These are phyloP conservation scores for Pinus taeda DNA, from an alignment of 75 land plant genomes.

Conservation along the genomic window DNA sequence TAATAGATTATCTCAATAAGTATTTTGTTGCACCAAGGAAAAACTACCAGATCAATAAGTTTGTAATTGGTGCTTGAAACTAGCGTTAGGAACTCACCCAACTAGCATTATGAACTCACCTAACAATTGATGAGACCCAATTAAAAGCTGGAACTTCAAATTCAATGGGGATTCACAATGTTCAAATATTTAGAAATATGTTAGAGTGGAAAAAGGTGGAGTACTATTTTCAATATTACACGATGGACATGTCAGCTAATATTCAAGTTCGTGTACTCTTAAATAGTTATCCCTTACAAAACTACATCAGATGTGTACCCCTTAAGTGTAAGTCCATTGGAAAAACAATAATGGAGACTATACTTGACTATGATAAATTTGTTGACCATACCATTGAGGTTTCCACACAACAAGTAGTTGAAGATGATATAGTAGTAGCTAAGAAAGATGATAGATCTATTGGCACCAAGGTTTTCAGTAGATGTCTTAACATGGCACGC, in stretches of 20 bases:
- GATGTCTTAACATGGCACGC: constrained; percentile 83
- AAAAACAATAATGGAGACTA: constrained; percentile 63
- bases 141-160: constrained; percentile 65
- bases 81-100: constrained; percentile 88
- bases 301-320: constrained; percentile 26
- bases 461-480: constrained; percentile 60
- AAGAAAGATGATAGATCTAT: constrained; percentile 69
- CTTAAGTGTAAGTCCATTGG: constrained; percentile 13
- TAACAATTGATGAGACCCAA: constrained; percentile 79
- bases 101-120: constrained; percentile 79
- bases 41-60: constrained; percentile 79
- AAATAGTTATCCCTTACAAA: constrained; percentile 65
- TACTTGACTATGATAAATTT: constrained; percentile 54
- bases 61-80: constrained; percentile 74
- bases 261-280: constrained; percentile 75
- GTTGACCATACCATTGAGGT: constrained; percentile 53
- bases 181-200: constrained; percentile 56
- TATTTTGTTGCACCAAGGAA: constrained; percentile 70
- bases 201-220: constrained; percentile 85
- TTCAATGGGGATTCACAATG: constrained; percentile 70
- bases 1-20: constrained; percentile 67
- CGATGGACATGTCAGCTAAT: constrained; percentile 86
- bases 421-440: constrained; percentile 79
- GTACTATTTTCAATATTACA: constrained; percentile 83
- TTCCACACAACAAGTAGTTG: constrained; percentile 63